These are phyloP conservation scores for Epichloe baconii DNA, from an alignment of 2,329 filamentous ascomycete species.

Conservation along the genomic window DNA sequence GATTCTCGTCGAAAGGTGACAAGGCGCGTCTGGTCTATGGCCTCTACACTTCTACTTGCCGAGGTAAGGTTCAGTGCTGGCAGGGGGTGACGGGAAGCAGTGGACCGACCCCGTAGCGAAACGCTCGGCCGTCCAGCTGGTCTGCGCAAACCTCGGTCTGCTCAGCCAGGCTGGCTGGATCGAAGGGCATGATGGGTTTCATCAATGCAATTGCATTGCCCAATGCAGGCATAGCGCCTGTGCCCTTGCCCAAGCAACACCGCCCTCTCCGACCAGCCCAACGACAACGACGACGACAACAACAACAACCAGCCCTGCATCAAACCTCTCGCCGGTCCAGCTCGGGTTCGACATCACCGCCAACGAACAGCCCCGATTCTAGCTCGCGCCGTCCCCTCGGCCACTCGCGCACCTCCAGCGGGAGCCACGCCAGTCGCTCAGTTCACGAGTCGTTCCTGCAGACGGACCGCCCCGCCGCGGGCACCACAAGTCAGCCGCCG, in stretches of 20 bases:
- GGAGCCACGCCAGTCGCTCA: conserved; percentile 7
- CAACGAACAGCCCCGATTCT: background rate
- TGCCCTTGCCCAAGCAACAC: conserved; percentile 9
- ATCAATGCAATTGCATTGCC: conserved; percentile 1
- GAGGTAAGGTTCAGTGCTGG: too few relatives aligned
- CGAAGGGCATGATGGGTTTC: background rate
- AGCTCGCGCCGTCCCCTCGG: too few relatives aligned
- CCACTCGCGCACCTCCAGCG: too few relatives aligned
- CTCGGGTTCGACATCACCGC: background rate
- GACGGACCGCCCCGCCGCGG: conserved; percentile 16
- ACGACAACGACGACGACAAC: conserved; percentile 6
- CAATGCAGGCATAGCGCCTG: conserved; percentile 17
- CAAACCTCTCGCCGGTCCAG: background rate
- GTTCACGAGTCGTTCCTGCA: conserved; percentile 13
- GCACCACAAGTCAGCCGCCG: conserved; percentile 8
- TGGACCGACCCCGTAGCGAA: background rate
- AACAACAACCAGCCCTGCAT: background rate
- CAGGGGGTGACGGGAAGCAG: too few relatives aligned
- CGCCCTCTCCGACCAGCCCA: background rate
- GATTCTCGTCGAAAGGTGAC: too few relatives aligned
- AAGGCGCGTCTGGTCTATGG: too few relatives aligned
- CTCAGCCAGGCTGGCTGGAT: background rate
- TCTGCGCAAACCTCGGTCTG: background rate
- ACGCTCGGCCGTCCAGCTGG: background rate
- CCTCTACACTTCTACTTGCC: too few relatives aligned